Percentiles rank a stretch among this genome's conserved stretches.
phyloP scores from a whole-genome alignment of 768 basidiomycete species.

The Cytidiella melzeri region DNA sequence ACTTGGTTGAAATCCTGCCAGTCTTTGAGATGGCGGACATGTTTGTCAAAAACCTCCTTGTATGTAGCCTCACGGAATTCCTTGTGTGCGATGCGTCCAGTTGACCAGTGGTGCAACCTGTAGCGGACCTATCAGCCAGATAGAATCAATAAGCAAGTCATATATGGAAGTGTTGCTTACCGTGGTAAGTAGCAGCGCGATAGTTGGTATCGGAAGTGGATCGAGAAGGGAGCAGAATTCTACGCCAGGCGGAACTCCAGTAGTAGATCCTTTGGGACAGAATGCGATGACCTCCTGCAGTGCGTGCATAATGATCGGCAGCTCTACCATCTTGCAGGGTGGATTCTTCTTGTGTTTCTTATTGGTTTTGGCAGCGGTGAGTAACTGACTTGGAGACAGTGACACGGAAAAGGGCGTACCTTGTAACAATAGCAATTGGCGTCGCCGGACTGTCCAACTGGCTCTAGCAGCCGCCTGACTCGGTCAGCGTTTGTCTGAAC shows the following conservation, averaged over 20 bases:
- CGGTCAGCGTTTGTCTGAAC: neutral
- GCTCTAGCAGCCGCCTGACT: neutral
- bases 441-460: neutral
- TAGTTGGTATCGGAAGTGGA: neutral
- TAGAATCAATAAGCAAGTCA: neutral
- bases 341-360: neutral
- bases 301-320: neutral
- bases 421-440: neutral
- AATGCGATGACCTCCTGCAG: neutral
- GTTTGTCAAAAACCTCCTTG: neutral
- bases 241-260: neutral
- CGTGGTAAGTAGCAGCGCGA: neutral
- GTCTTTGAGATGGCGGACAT: slow-evolving; percentile 1
- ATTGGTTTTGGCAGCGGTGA: neutral
- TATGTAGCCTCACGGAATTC: neutral
- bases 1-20: neutral
- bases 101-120: neutral
- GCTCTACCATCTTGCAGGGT: neutral
- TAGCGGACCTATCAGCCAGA: neutral
- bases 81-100: neutral
- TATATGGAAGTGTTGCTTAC: neutral
- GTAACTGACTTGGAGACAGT: neutral
- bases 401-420: neutral
- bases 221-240: neutral
- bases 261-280: neutral